Base-by-base conservation (phyloP, 2,329 filamentous ascomycete species). In the Cladobotryum mycophilum region DNA sequence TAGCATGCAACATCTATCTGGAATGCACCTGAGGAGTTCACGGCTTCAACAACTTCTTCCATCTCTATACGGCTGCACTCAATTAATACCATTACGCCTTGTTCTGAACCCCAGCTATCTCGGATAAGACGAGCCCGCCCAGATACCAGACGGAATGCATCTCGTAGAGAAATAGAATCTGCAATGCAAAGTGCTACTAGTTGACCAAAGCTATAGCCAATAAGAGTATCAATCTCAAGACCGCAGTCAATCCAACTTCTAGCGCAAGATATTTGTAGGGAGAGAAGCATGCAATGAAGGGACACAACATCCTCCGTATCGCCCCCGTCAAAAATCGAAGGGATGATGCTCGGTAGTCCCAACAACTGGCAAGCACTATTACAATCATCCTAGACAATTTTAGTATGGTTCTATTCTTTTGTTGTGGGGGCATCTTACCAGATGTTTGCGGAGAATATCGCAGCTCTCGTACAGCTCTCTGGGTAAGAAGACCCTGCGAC, bases 181-280 rank as follows among this genome's bases (percentile, higher is more conserved):
- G 68, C 57, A 0, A 74, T 52, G 47, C 67, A 69, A 0, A 72
- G 58, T 0, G 70, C 70, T 0, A 67, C 67, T 5, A 75, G 58
- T 56, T 75, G 65, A 3, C 73, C 73, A 20, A 73, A 70, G 52
- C 65, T 70, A 53, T 74, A 70, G 3, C 71, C 72, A 0, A 73
- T 61, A 0, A 61, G 6, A 7, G 54, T 50, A 4, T 22, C 43
- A 2, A 49, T 38, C 30, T 54, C 11, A 6, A 60, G 4, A 2
- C 71, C 69, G 12, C 56, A 63, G 43, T 70, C 67, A 0, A 71
- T 66, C 70, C 69, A 72, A 22, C 50, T 52, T 48, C 53, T 56
- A 0, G 68, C 67, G 9, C 45, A 64, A 1, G 70, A 53, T 45
- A 70, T 71, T 56, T 74, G 68, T 4, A 70, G 53, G 3, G 71